A percentile compares a stretch with the other conserved stretches of the same genome.
Evolutionary conservation across 768 basidiomycete genomes (phyloP).

Genomic region (Mycena haematopus): DNA sequence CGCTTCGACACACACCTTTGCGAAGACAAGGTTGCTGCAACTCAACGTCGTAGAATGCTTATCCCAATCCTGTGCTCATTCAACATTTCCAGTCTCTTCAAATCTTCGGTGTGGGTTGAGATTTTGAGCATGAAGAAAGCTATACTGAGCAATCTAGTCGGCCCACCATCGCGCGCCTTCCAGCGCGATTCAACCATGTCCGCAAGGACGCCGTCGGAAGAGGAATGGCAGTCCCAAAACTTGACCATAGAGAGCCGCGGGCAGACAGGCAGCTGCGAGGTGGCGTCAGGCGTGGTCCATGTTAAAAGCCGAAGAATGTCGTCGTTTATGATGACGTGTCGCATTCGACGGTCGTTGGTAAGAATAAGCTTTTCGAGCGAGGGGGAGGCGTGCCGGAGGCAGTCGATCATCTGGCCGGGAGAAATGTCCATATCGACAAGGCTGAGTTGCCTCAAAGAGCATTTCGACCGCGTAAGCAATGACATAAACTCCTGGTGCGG

Average conservation of each 20-base stretch:
- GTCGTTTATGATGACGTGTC: constrained; percentile 29
- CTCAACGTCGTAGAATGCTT: constrained; percentile 18
- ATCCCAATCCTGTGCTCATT: constrained; percentile 27
- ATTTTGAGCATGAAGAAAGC: constrained; percentile 31
- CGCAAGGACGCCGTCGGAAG: constrained; percentile 36
- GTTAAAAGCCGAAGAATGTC: constrained; percentile 30
- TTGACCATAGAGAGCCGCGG: constrained; percentile 33
- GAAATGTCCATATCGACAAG: constrained; percentile 30
- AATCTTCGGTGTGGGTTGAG: constrained; percentile 25
- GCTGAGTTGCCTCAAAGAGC: constrained; percentile 25
- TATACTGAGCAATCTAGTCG: constrained; percentile 21
- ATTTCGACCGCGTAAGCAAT: constrained; percentile 34
- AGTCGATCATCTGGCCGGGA: constrained; percentile 24
- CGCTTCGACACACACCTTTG: background rate
- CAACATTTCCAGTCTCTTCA: constrained; percentile 21
- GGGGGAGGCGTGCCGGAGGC: constrained; percentile 23
- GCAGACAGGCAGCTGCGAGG: constrained; percentile 27
- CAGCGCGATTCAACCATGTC: constrained; percentile 40
- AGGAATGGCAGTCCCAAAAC: constrained; percentile 35
- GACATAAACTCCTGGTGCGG: constrained; percentile 34
- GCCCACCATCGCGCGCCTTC: constrained; percentile 25
- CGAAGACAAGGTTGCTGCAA: background rate
- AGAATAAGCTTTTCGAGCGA: constrained; percentile 30
- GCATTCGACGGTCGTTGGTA: constrained; percentile 25
- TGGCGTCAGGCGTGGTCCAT: constrained; percentile 1